Evolutionary conservation across 139 green algal species (phyloP), one percentile per base, ranked within the genome.

Genomic region (Volvox reticuliferus): DNA sequence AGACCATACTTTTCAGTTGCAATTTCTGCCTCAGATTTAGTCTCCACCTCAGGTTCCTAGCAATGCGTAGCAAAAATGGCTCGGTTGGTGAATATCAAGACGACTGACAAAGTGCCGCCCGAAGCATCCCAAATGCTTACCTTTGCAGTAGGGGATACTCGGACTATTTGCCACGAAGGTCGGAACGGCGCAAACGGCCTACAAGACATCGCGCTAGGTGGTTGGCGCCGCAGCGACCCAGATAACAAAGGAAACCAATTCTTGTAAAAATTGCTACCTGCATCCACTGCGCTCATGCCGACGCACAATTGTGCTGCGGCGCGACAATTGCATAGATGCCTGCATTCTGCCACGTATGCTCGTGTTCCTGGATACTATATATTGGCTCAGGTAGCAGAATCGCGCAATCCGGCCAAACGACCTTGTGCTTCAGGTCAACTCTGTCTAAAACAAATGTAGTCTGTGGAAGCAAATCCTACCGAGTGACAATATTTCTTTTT

Each of bases 1-100:
- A 99, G 87, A 0, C 98, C 98, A 78, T 95, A 99, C 93, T 99
- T 99, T 86, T 98, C 93, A 9, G 97, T 98, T 0, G 93, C 92
- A 22, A 77, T 77, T 50, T 93, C 55, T 32, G 90, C 90, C 28
- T 88, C 90, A 1, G n/a, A 65, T 35, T 94, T 94, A 6, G 55
- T 16, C 73, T 93, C 82, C 65, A 78, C 75, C 71, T 92, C 81
- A 24, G 88, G 65, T 33, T 90, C 75, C 86, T 90, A 76, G 28
- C 55, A 17, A 19, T 24, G 21, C 21, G 55, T 33, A 26, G 22
- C 63, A 67, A 81, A 28, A 13, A 61, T 61, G 19, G 30, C 18
- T 24, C 22, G 28, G 75, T 81, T 81, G 75, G 75, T 61, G 75
- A 55, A 81, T 28, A 24, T 81, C 71, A 79, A 33, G 71, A 35